Conservation (phyloP, 225 moss, liverwort and hornwort species). For the Bryum argenteum region DNA sequence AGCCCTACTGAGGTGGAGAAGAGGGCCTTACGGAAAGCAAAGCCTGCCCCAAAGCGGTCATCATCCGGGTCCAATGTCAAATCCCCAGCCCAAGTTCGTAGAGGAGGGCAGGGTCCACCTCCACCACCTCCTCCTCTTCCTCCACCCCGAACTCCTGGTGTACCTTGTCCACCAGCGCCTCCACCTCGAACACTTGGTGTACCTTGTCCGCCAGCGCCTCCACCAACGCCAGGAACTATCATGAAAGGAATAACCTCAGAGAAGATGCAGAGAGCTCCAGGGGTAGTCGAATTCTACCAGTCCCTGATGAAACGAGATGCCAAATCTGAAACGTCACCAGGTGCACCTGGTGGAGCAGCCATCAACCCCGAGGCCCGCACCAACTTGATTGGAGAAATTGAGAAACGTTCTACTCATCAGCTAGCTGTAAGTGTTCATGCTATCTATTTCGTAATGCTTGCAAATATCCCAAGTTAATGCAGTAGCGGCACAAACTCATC, state of each 20-base stretch:
- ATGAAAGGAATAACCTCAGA: conserved; percentile 40
- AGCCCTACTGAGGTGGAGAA: conserved; percentile 58
- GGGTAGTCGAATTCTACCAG: conserved; percentile 85
- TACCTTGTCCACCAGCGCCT: conserved; percentile 72
- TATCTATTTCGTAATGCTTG: neutral
- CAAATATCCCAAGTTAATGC: too few species aligned
- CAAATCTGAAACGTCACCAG: conserved; percentile 35
- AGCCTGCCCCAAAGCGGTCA: conserved; percentile 68
- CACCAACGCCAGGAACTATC: conserved; percentile 37
- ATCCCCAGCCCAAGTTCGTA: conserved; percentile 22
- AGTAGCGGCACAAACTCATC: neutral
- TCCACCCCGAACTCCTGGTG: conserved; percentile 49
- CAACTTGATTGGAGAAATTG: conserved; percentile 84
- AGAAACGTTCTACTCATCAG: conserved; percentile 79
- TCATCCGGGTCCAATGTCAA: conserved; percentile 8
- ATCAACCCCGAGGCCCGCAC: conserved; percentile 63
- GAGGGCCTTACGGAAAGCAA: conserved; percentile 66
- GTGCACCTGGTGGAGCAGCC: conserved; percentile 32
- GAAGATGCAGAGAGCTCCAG: conserved; percentile 80
- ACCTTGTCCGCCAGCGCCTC: conserved; percentile 73
- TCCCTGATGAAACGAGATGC: conserved; percentile 84
- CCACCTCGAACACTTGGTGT: conserved; percentile 51
- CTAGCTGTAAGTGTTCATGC: conserved; percentile 61
- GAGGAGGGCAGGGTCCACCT: conserved; percentile 37
- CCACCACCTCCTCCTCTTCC: conserved; percentile 72